Percentiles rank a stretch among this genome's conserved stretches.
phyloP scores from a whole-genome alignment of 2,329 filamentous ascomycete genomes.

The Samsoniella hepiali region DNA sequence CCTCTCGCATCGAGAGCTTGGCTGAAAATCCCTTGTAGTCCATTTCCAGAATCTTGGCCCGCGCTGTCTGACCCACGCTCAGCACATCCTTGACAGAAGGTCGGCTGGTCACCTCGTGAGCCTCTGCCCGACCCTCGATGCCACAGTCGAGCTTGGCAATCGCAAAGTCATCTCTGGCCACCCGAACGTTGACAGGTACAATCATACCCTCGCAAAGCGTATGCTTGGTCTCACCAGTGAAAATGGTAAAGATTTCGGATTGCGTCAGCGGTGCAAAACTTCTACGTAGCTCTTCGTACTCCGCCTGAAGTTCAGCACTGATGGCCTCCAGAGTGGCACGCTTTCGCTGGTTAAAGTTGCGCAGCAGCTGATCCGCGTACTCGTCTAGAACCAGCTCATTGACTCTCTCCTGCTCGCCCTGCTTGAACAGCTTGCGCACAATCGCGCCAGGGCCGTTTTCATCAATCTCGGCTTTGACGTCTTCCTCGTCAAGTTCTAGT shows the following conservation, averaged over 20 bases:
- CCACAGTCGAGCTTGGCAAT: slow-evolving; percentile 93
- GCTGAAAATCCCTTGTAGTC: slow-evolving; percentile 83
- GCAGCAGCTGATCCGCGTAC: slow-evolving; percentile 92
- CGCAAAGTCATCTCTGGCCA: slow-evolving; percentile 88
- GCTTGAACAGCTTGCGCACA: slow-evolving; percentile 90
- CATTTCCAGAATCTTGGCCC: slow-evolving; percentile 82
- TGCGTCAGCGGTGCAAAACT: slow-evolving; percentile 67
- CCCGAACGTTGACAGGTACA: slow-evolving; percentile 80
- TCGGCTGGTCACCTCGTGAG: slow-evolving; percentile 75
- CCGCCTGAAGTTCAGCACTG: slow-evolving; percentile 83
- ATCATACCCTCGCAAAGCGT: slow-evolving; percentile 88
- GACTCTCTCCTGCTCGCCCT: slow-evolving; percentile 90
- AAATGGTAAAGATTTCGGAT: slow-evolving; percentile 90
- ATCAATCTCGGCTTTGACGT: slow-evolving; percentile 90
- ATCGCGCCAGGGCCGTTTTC: slow-evolving; percentile 88
- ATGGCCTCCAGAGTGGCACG: slow-evolving; percentile 95
- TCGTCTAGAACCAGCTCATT: slow-evolving; percentile 95
- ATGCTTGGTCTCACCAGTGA: slow-evolving; percentile 87
- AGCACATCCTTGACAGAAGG: slow-evolving; percentile 71
- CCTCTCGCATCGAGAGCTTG: slow-evolving; percentile 81
- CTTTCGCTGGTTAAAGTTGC: slow-evolving; percentile 90
- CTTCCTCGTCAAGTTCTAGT: slow-evolving; percentile 93
- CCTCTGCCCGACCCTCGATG: slow-evolving; percentile 82
- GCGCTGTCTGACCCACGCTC: slow-evolving; percentile 75
- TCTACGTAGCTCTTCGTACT: slow-evolving; percentile 90